Base-by-base conservation (phyloP, 352 stramenopile genomes). In the Phytophthora quininea region DNA sequence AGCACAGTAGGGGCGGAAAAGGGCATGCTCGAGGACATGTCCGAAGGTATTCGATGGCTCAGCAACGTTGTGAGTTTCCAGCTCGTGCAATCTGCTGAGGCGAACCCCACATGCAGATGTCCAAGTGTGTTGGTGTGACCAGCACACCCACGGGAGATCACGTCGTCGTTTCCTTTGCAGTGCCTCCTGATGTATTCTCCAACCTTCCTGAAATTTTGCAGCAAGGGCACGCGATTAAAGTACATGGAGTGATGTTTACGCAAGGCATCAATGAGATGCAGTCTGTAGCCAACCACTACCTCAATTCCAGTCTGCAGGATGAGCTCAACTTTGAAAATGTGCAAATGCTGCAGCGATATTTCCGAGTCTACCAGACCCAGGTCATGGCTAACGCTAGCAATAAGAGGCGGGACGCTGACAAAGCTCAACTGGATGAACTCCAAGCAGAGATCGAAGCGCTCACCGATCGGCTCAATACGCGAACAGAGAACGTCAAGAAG, bases 11-110 rank as follows among this genome's bases (percentile, higher is more conserved):
- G 95, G 14, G 96, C 95, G 50, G 97, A 99, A 72, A 91, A 98
- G 49, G 93, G 92, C n/a, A 99, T 99, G 97, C 86, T 99, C 3
- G 85, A 97, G 76, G 92, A 98, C 62, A 92, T 98, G 82, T 82
- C 80, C 4, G 91, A 95, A 45, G 91, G 89, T 27, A 64, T 95
- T 45, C 73, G 92, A 52, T 97, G 89, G 91, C 71, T 98, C 8
- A 94, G 84, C 59, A 73, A 59, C 10, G 71, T 74, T 2, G 86
- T 98, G 47, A 92, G 84, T 55, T 81, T 98, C n/a, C 80, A 92
- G 42, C 70, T 96, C 11, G 68, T 89, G 2, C 76, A 89, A 33
- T 87, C 80, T 35, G 76, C 67, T 33, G 78, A 87, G 53, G 55
- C 68, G 3, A 81, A 86, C 71, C 78, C 4, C 73, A 69, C 37